Evolutionary conservation across 2,329 filamentous ascomycete genomes (phyloP), one percentile per base, ranked within the genome.

Genomic region (Diaporthe longicolla): DNA sequence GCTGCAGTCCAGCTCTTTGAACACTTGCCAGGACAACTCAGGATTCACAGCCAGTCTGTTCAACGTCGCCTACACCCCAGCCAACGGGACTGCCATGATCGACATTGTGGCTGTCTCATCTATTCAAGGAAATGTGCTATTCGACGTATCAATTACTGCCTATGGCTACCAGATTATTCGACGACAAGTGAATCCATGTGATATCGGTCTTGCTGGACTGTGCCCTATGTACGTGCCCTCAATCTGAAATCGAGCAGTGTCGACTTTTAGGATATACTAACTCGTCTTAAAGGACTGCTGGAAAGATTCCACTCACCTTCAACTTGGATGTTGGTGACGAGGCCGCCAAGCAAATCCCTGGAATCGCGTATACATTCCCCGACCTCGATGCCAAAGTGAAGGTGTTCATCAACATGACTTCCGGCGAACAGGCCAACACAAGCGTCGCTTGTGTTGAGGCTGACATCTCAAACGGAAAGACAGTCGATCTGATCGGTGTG

Each of bases 1-100:
- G 80, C 93, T 98, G 79, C 88, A 92, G 79, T 97, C 95, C 72
- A 94, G 90, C 81, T 97, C 95, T 35, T 89, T 98, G 78, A 95
- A 94, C 83, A 89, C 93, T 61, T 98, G 95, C 84, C 93, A 95
- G 87, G 87, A 91, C 74, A 93, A 96, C 83, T 96, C 94, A 37
- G 92, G 92, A 80, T 97, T 98, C 83, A 93, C 94, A 6, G 95
- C 95, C 79, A 95, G 93, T 78, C 89, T 97, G 74, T 98, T 98
- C 90, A 93, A 97, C 78, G 93, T 98, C 82, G 86, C 91, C 77
- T 94, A 94, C 84, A 94, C 92, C 1, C 93, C 94, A 43, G 86
- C 88, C 81, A 97, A 97, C 84, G 88, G 89, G 78, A 92, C 91
- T 43, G 87, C 96, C 70, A 86, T 87, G 71, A 90, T 97, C 82